Conservation (phyloP, 1,284 basidiomycete species). For the Ustilago trichophora region DNA sequence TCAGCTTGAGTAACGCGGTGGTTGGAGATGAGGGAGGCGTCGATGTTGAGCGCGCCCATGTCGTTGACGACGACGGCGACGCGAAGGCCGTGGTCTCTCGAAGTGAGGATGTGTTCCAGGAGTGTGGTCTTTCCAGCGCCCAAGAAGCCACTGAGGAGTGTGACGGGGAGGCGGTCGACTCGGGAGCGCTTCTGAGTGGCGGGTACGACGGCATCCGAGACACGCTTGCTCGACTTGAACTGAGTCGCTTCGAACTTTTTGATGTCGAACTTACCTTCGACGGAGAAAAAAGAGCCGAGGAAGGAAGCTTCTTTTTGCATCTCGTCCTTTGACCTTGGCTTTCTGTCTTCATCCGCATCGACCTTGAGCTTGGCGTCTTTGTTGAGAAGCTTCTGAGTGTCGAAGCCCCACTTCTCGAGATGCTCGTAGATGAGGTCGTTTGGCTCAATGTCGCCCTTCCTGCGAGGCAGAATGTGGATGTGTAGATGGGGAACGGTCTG, state of each 20-base stretch:
- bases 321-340: conserved; percentile 46
- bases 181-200: conserved; percentile 23
- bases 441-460: conserved; percentile 56
- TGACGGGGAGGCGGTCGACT: conserved; percentile 67
- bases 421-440: conserved; percentile 58
- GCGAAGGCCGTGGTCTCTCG: conserved; percentile 67
- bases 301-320: conserved; percentile 56
- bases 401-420: conserved; percentile 51
- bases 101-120: conserved; percentile 68
- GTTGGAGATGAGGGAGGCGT: conserved; percentile 67
- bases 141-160: conserved; percentile 69
- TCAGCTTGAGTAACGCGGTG: conserved; percentile 68
- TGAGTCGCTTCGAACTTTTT: conserved; percentile 3
- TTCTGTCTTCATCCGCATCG: conserved; percentile 53
- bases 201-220: not conserved
- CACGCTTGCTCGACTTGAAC: conserved; percentile 14
- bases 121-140: conserved; percentile 70
- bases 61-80: conserved; percentile 70
- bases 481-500: conserved; percentile 63
- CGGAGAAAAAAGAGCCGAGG: conserved; percentile 38
- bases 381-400: conserved; percentile 27
- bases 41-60: conserved; percentile 69
- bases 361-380: conserved; percentile 16
- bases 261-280: conserved; percentile 22
- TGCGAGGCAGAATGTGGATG: conserved; percentile 63